These are phyloP conservation scores for Gossypium aridum DNA, from an alignment of 441 rosid species.

Conservation along the genomic window DNA sequence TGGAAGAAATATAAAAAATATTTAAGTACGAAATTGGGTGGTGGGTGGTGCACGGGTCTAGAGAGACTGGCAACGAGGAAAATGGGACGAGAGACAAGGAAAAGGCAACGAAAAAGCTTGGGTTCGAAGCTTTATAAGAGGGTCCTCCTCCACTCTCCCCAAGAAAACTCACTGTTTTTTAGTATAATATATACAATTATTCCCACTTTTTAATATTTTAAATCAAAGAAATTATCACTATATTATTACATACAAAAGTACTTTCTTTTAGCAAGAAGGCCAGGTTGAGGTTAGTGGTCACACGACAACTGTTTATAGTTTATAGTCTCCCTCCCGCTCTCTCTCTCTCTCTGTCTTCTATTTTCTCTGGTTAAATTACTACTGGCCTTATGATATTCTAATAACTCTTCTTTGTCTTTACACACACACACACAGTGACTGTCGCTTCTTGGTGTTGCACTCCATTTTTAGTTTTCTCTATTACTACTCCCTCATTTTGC, in stretches of 20 bases:
- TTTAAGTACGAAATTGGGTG: not conserved
- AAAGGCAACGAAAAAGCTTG: constrained; percentile 20
- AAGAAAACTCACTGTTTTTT: not conserved
- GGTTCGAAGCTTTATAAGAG: constrained; percentile 12
- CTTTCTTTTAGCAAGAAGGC: constrained; percentile 33
- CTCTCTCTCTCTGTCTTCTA: not conserved
- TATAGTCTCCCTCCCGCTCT: too few relatives aligned
- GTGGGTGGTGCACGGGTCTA: not conserved
- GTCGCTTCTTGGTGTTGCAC: constrained; percentile 27
- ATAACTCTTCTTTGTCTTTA: constrained; percentile 24
- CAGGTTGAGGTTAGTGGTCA: constrained; percentile 20
- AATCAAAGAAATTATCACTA: not conserved
- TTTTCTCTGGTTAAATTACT: constrained; percentile 11
- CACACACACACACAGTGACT: constrained; percentile 7
- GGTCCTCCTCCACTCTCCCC: not conserved
- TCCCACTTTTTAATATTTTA: not conserved
- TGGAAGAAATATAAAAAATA: too few relatives aligned
- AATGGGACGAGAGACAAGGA: constrained; percentile 7
- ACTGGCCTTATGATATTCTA: not conserved
- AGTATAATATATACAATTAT: not conserved
- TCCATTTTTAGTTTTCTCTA: constrained; percentile 9
- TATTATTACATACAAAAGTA: not conserved
- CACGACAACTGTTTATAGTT: not conserved
- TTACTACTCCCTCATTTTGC: constrained; percentile 23
- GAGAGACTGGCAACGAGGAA: constrained; percentile 11